Evolutionary conservation across 345 rosid species (phyloP), one percentile per base, ranked within the genome.

Genomic region (Populus pruinosa): DNA sequence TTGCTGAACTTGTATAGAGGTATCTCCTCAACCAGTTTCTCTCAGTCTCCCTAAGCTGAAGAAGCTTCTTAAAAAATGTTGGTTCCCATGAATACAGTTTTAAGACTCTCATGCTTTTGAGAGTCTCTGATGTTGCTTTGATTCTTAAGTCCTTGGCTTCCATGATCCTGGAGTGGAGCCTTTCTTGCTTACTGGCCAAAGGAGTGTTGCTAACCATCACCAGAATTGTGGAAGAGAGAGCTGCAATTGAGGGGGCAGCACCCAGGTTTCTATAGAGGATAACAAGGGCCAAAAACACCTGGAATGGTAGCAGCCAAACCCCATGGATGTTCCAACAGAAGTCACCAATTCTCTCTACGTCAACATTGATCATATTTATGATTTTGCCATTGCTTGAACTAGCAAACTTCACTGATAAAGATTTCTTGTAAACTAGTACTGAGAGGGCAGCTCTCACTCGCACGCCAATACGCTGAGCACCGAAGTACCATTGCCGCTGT

Each of bases 201-300:
- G 96, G 96, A n/a, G 89, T 88, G 82, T 88, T 89, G 78, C 91
- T 82, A 55, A 88, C 88, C 94, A 92, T 92, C 27, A 89, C 87
- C 43, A 89, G 69, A 71, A 87, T 78, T 5, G 91, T 88, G 1
- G 88, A 80, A 23, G 78, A 67, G 21, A 90, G 82, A 68, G 94
- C 93, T 63, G 93, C 92, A 25, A 84, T 0, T 9, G 91, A 36
- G 11, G 94, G 91, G 25, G 86, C 88, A 21, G 86, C 87, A 41
- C 97, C 97, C 13, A 92, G 85, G 82, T 88, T 88, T 77, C 47
- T 79, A 18, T 85, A 83, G 67, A 89, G 77, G 65, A 92, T 85
- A 23, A 83, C 62, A 8, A 92, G 83, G 59, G 93, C 97, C 63
- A 92, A 67, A 55, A 79, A 71, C 38, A 90, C 87, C 69, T 92